A percentile compares a stretch with the other conserved stretches of the same genome.
Conservation (phyloP, 331 rosid species). For the Acacia pycnantha region DNA sequence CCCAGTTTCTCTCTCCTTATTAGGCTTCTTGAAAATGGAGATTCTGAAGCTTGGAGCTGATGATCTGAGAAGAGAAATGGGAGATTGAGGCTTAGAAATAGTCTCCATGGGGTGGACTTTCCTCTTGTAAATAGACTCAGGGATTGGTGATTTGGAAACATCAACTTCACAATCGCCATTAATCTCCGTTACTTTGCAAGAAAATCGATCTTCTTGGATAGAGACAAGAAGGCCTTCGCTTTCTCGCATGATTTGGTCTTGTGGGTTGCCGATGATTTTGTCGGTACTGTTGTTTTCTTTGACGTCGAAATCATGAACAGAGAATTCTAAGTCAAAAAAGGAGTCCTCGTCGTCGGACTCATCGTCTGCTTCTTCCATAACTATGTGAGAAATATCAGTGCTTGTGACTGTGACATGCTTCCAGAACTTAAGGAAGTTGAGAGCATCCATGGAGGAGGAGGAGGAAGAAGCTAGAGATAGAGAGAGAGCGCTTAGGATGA, state of each 20-base stretch:
- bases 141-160: slow-evolving; percentile 22
- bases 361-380: slow-evolving; percentile 32
- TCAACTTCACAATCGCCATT: background rate
- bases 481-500: background rate
- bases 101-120: slow-evolving; percentile 61
- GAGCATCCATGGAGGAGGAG: slow-evolving; percentile 57
- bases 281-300: background rate
- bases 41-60: slow-evolving; percentile 77
- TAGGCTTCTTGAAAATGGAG: slow-evolving; percentile 56
- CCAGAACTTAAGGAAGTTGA: slow-evolving; percentile 76
- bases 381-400: slow-evolving; percentile 38
- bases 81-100: slow-evolving; percentile 57
- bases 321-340: slow-evolving; percentile 80
- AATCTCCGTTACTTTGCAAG: background rate
- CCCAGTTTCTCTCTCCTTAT: slow-evolving; percentile 25
- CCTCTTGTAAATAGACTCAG: slow-evolving; percentile 48
- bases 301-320: slow-evolving; percentile 23
- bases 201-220: background rate
- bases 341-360: slow-evolving; percentile 77
- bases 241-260: slow-evolving; percentile 9
- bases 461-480: background rate
- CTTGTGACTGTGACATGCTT: slow-evolving; percentile 35
- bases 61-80: slow-evolving; percentile 60
- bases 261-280: slow-evolving; percentile 8
- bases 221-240: background rate